Evolutionary conservation across 441 rosid species (phyloP), one percentile per base, ranked within the genome.

Genomic region (Mallotus repandus): DNA sequence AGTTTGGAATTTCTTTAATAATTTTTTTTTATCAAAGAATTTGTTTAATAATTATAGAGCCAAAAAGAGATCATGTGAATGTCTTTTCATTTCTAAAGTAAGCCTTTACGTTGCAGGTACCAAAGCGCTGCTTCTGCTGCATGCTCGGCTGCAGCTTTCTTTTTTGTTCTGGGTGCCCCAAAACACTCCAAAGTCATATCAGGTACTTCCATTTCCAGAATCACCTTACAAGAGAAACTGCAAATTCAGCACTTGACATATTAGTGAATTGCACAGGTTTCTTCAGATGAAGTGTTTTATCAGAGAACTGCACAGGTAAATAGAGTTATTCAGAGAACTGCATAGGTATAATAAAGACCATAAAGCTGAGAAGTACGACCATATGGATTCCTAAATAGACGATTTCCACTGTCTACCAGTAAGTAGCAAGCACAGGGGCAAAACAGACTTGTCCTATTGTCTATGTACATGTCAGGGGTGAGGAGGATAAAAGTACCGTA

Each of bases 61-160:
- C 29, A 52, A 52, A 72, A 18, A 18, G 48, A 49, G 48, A 55
- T n/a, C 18, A 53, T 35, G 22, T 19, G 12, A 21, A 19, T 25
- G 70, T 67, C 55, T 63, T 38, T 32, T 60, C 10, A 45, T 0
- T 54, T 68, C 38, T 9, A 53, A 35, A 9, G 45, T 70, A 85
- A 86, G 4, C 90, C 92, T 72, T 74, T 69, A 18, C 77, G 82
- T 64, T 83, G 68, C 72, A 93, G 80, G 84, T 82, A 93, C 97
- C 98, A 90, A 32, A 96, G 61, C 18, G 94, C 94, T 29, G 88
- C 98, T 84, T 90, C 83, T 7, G 98, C 99, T 18, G 99, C 98
- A 52, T 85, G 74, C 82, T 96, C 99, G 4, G 98, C 91, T 0
- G 98, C 96, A 61, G 85, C 87, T 84, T 86, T 96, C 91, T 96